Base-by-base conservation (phyloP, 2,329 filamentous ascomycete species). In the Fusarium pseudonygamai region DNA sequence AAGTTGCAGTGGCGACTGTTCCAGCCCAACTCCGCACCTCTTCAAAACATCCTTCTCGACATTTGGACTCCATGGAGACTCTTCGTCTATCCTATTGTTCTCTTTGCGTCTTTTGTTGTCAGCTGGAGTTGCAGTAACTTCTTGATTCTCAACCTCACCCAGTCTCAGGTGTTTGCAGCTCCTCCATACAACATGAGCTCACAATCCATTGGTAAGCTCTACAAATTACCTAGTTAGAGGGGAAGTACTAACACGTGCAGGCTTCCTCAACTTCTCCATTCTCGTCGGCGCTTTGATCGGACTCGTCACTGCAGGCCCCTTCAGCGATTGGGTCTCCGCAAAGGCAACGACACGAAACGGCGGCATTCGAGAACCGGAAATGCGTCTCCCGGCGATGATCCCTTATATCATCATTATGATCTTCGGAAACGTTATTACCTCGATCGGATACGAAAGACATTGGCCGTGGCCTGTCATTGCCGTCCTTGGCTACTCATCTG, bases 41-140 rank as follows among this genome's bases (percentile, higher is more conserved):
- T 64, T 2, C 26, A 32, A 20, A 63, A 15, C 2, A 64, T 64
- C 2, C 22, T 64, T 8, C 32, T 63, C 2, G 62, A 64, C 5
- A 9, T 64, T 1, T 64, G 62, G 62, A 64, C 62, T 1, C 59
- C 62, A 16, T 64, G 46, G 59, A 63, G 39, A 36, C 46, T 64
- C 1, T 64, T 64, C 0, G 11, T 36, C 5, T 64, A 64, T 16
- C 58, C 62, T 5, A 64, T 64, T 4, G 62, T 64, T 0, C 58
- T 64, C 3, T 64, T 63, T 34, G 58, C 62, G 7, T 46, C 62
- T 6, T 64, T 64, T 2, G 62, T 64, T 5, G 62, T 64, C 8
- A 64, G 62, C 39, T 64, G 62, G 62, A 64, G 62, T 20, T 64
- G 62, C n/a, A 64, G 62, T 14, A 64, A 64, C 46, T 64, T 64